Percentiles rank a stretch among this genome's conserved stretches.
Evolutionary conservation across 805 yeast species (phyloP).

Genomic region (Myxozyma neglecta): DNA sequence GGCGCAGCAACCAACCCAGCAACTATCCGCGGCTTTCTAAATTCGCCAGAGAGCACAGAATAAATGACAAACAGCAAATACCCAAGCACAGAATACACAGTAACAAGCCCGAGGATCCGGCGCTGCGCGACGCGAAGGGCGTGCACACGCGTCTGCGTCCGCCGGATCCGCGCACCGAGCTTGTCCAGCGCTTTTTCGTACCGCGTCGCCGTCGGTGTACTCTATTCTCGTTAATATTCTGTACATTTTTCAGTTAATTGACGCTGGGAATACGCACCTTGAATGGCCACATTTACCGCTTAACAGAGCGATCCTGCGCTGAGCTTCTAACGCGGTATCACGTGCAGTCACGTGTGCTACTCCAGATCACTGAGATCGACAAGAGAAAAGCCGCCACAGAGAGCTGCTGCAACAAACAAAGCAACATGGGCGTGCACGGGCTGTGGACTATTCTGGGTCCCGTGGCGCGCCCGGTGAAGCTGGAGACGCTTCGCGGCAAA

Average conservation of each 20-base stretch:
- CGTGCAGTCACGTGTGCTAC: neutral
- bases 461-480: slow-evolving; percentile 82
- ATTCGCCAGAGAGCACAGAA: slow-evolving; percentile 22
- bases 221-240: too few relatives aligned
- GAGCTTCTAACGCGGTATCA: too few relatives aligned
- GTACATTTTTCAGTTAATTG: too few relatives aligned
- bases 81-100: slow-evolving; percentile 38
- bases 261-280: neutral
- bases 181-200: slow-evolving; percentile 42
- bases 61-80: slow-evolving; percentile 36
- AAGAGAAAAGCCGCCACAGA: too few relatives aligned
- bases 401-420: too few relatives aligned
- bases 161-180: slow-evolving; percentile 37
- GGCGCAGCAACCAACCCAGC: slow-evolving; percentile 27
- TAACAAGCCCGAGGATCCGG: slow-evolving; percentile 37
- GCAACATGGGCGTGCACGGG: slow-evolving; percentile 98
- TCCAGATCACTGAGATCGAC: too few relatives aligned
- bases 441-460: slow-evolving; percentile 92
- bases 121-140: slow-evolving; percentile 29
- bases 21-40: slow-evolving; percentile 9
- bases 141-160: slow-evolving; percentile 28
- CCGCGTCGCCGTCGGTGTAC: slow-evolving; percentile 28
- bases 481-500: slow-evolving; percentile 79
- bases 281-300: slow-evolving; percentile 11
- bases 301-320: too few relatives aligned